Base-by-base conservation (phyloP, 495 filamentous ascomycete species). In the Pseudomonodictys pantanalensis region DNA sequence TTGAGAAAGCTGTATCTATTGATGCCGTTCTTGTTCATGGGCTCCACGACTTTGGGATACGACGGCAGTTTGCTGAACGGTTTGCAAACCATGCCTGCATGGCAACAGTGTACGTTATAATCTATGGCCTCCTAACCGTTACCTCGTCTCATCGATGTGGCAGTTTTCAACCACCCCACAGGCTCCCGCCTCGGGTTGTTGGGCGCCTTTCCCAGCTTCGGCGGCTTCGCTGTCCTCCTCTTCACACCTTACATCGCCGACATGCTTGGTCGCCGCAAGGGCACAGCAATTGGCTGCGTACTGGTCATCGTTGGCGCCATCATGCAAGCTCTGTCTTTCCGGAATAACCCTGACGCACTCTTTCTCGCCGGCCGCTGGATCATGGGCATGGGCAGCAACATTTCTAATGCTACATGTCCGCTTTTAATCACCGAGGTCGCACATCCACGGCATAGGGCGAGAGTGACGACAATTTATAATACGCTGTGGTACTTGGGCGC, bases 381-480 rank as follows among this genome's bases (percentile, higher is more conserved):
- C 23, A 72, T 86, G 42, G 84, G 84, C 45, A 77, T 83, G 59
- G 79, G 75, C 22, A 69, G 83, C 33, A 77, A 80, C 23, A 78
- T 86, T 66, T 76, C 81, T 53, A 78, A 80, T 18, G 79, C 83
- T 8, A 20, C 17, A 7, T 45, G 17, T 10, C 83, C 84, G 38
- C 77, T 86, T 68, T 72, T 87, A 48, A 75, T 86, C 39, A 81
- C 81, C 23, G 84, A 87, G 72, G 69, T 87, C 49, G 77, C 77
- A 26, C 82, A 86, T 61, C 81, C 84, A 39, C 82, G 85, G 67
- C 83, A 86, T 52, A 81, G 81, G 70, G 83, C 77, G 22, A 73
- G 79, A 62, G 76, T 86, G 64, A 84, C 79, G 29, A 79, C 80
- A 18, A 79, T 86, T 30, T 87, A 86, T 68, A 86, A 87, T 71